Conservation (phyloP, 2,329 filamentous ascomycete species). For the Sphaceloma murrayae region DNA sequence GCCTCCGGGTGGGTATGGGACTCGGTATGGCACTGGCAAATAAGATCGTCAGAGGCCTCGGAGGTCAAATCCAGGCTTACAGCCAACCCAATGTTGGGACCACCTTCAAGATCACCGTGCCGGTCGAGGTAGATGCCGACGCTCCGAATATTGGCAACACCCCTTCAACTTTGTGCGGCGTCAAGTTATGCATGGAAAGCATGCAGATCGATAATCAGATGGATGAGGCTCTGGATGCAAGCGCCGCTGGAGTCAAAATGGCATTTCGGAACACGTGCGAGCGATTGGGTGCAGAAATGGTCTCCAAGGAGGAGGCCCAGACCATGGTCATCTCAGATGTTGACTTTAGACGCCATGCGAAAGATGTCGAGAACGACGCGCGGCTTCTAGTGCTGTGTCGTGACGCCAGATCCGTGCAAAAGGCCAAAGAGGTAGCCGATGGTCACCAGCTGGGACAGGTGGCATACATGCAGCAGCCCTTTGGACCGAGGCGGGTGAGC, state of each 20-base stretch:
- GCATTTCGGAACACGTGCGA: conserved; percentile 7
- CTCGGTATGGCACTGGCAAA: conserved; percentile 30
- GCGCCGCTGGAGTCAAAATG: no score
- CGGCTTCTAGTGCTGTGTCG: conserved; percentile 15
- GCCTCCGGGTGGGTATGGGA: conserved; percentile 27
- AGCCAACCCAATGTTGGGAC: conserved; percentile 2
- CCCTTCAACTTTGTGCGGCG: neutral
- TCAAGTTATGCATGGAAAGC: neutral
- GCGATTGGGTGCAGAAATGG: neutral
- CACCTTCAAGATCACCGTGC: neutral
- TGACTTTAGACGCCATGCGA: neutral
- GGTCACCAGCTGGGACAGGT: neutral
- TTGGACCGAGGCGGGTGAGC: conserved; percentile 4
- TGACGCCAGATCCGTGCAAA: neutral
- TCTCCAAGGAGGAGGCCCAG: conserved; percentile 1
- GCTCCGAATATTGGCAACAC: neutral
- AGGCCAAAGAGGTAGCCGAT: neutral
- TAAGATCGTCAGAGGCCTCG: conserved; percentile 24
- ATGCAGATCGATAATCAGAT: no score
- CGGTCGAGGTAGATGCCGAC: neutral
- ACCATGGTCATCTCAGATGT: conserved; percentile 6
- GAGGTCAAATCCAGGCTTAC: conserved; percentile 21
- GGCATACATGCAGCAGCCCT: neutral
- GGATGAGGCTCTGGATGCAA: no score
- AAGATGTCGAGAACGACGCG: neutral